Base-by-base conservation (phyloP, 164 flowering plant species). In the Vitis amurensis region DNA sequence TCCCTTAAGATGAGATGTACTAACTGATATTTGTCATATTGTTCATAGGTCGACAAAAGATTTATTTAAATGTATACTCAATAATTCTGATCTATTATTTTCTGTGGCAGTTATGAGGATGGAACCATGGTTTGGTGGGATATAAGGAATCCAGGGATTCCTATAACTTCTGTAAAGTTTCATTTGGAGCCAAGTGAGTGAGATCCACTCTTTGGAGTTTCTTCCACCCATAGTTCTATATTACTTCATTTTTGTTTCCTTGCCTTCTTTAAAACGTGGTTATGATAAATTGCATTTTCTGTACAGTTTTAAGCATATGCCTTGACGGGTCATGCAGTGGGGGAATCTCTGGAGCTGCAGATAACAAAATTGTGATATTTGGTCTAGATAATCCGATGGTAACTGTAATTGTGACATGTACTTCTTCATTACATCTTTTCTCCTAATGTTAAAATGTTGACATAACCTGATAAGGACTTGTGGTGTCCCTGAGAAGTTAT, bases 91-190 rank as follows among this genome's bases (percentile, higher is more conserved):
- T n/a, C 15, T 31, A 61, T 11, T 31, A 31, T 29, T 50, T 49
- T 27, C 9, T 52, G 52, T 67, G 59, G n/a, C 77, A 93, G 98
- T 64, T 91, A 89, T 74, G 98, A 95, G 85, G 99, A 93, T 78
- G 99, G 98, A 73, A 85, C 84, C 63, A 86, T 95, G 86, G 82
- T 74, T 59, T 90, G 87, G 91, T 94, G 99, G 99, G 98, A 94
- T 82, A 59, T 89, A 48, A 83, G 99, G 73, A 91, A 88, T 70
- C 85, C 91, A 4, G 82, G 78, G 50, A 59, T 74, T 76, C 96
- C 98, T 30, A 11, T 91, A 67, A 79, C 88, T 74, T 76, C 87
- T 71, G 93, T 85, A 31, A 92, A 87, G 75, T 84, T 81, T 80
- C 98, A 92, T 77, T 81, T 91, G 37, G 99, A 94, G 68, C 94